phyloP scores from a whole-genome alignment of 2,329 filamentous ascomycete species.

The Dissoconium aciculare region DNA sequence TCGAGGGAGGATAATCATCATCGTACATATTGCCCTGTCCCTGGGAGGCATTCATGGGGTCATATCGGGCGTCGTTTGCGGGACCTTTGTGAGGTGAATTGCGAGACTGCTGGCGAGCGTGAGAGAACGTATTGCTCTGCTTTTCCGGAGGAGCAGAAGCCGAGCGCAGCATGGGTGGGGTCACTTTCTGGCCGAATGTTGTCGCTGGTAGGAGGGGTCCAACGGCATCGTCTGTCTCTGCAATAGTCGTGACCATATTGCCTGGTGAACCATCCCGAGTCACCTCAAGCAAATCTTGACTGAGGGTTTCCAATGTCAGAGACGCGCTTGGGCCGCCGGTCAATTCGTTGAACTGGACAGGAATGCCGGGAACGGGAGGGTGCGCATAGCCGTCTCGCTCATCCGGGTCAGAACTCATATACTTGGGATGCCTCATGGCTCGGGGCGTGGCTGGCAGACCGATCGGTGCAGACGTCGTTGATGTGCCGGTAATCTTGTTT shows the following conservation, averaged over 20 bases:
- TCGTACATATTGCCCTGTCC: constrained; percentile 30
- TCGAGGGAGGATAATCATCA: constrained; percentile 31
- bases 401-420: constrained; percentile 44
- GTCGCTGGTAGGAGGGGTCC: constrained; percentile 34
- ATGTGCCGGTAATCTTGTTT: constrained; percentile 24
- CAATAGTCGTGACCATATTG: constrained; percentile 10
- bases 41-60: constrained; percentile 36
- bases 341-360: constrained; percentile 31
- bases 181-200: constrained; percentile 30
- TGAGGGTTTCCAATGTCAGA: constrained; percentile 22
- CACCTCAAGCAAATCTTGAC: constrained; percentile 15
- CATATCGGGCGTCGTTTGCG: background rate
- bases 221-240: constrained; percentile 25
- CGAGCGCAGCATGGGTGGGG: constrained; percentile 24
- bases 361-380: constrained; percentile 43
- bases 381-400: constrained; percentile 32
- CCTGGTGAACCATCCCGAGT: constrained; percentile 1
- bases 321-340: constrained; percentile 7
- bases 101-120: constrained; percentile 9
- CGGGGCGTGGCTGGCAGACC: constrained; percentile 83
- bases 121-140: constrained; percentile 15
- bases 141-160: constrained; percentile 36
- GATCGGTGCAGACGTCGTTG: constrained; percentile 42
- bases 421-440: constrained; percentile 70
- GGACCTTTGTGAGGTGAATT: constrained; percentile 1